Evolutionary conservation across 805 yeast species (phyloP).

Genomic region (Hanseniaspora hatyaiensis): DNA sequence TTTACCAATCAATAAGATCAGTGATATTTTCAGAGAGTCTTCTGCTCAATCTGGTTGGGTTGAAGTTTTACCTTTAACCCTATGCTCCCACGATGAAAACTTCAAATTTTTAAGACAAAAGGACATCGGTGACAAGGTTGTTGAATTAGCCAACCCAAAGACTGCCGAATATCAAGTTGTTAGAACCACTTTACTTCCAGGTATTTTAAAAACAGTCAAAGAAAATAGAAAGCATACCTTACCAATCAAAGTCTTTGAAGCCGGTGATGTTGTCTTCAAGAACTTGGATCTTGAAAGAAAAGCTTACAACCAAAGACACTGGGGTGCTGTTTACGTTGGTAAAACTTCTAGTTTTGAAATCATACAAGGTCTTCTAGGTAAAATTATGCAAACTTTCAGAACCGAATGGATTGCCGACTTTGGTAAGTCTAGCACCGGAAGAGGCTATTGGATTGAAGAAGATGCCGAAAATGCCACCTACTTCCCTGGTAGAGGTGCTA

Average conservation of each 20-base stretch:
- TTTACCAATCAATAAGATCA: conserved; percentile 77
- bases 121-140: conserved; percentile 72
- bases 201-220: conserved; percentile 83
- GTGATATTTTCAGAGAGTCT: conserved; percentile 82
- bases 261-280: conserved; percentile 88
- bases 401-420: conserved; percentile 61
- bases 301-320: conserved; percentile 83
- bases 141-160: conserved; percentile 89
- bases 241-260: conserved; percentile 90
- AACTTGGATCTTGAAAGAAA: conserved; percentile 70
- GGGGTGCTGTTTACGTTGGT: conserved; percentile 91
- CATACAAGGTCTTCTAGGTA: conserved; percentile 88
- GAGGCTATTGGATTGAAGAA: conserved; percentile 82
- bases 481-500: conserved; percentile 98
- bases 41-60: conserved; percentile 91
- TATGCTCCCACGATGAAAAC: conserved; percentile 95
- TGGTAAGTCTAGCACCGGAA: conserved; percentile 36
- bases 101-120: conserved; percentile 65
- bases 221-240: conserved; percentile 93
- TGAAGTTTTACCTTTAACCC: conserved; percentile 89
- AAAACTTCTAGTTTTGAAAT: conserved; percentile 89
- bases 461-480: conserved; percentile 55
- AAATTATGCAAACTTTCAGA: conserved; percentile 92
- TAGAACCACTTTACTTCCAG: conserved; percentile 88
- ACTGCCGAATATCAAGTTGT: conserved; percentile 95